Percentiles rank a stretch among this genome's conserved stretches.
Conservation (phyloP, 1,284 basidiomycete genomes). For the Sporisorium iseilematis-ciliati region DNA sequence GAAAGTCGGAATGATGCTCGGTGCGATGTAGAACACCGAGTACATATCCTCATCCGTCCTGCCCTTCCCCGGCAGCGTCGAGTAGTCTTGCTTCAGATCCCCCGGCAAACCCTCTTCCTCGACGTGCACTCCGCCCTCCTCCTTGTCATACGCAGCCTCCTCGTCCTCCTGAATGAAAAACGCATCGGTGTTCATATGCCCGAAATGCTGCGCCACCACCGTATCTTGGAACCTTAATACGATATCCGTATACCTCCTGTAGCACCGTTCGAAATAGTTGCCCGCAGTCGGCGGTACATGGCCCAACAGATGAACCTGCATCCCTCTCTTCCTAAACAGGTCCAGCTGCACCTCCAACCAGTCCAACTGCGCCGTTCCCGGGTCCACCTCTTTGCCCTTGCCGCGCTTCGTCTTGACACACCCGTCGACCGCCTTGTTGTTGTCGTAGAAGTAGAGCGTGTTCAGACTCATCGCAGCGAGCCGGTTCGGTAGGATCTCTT, state of each 20-base stretch:
- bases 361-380: conserved; percentile 72
- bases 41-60: conserved; percentile 63
- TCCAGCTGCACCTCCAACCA: conserved; percentile 90
- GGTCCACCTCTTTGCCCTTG: conserved; percentile 41
- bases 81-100: conserved; percentile 66
- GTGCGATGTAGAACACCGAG: conserved; percentile 58
- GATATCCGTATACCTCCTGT: conserved; percentile 82
- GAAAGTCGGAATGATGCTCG: conserved; percentile 84
- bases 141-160: conserved; percentile 32
- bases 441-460: conserved; percentile 91
- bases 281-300: conserved; percentile 81
- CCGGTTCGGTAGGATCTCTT: conserved; percentile 82
- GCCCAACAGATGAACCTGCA: conserved; percentile 78
- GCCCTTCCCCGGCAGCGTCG: conserved; percentile 56
- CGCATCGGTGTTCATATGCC: conserved; percentile 74
- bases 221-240: conserved; percentile 88
- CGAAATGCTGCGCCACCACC: conserved; percentile 88
- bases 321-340: conserved; percentile 78
- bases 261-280: conserved; percentile 87
- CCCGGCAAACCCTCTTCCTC: conserved; percentile 38
- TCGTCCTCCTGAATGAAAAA: conserved; percentile 66
- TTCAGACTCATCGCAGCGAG: conserved; percentile 88
- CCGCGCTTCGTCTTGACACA: conserved; percentile 57
- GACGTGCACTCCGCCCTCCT: neutral
- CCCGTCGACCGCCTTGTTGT: conserved; percentile 80